Evolutionary conservation across 306 rosid species (phyloP), one percentile per base, ranked within the genome.

Genomic region (Pyrus pyrifolia): DNA sequence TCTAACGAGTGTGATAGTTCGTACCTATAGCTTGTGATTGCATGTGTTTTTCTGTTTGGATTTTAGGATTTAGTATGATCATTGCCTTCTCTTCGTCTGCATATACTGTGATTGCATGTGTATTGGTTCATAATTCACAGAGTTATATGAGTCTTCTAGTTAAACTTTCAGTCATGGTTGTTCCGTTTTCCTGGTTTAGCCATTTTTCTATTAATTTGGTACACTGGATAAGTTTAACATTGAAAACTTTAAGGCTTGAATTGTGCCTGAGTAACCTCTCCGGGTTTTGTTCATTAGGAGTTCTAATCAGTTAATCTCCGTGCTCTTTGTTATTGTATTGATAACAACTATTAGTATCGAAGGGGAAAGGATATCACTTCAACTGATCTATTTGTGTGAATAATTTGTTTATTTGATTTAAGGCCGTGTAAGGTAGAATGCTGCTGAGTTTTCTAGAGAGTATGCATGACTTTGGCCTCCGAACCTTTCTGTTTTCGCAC

Each of bases 31-130:
- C 19, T 77, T 67, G 64, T 59, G 11, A 57, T 38, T 81, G 59
- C 61, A 52, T 70, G 55, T 64, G 29, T 69, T 38, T 45, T 67
- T 31, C 70, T 73, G 75, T 70, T 79, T 75, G 49, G 80, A 71
- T 30, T 53, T 6, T 3, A 51, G 21, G 17, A 35, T 30, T 63
- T 63, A 19, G 11, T 46, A 17, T 23, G n/a, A 10, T 8, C 64
- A 57, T 72, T 14, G n/a, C 35, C 38, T 72, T 8, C 19, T 13
- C 11, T 4, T 58, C 42, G 59, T 35, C 42, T 2, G 23, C 27
- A 72, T 14, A 12, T 7, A 13, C 46, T 55, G 22, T 5, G 66
- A 72, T 21, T 29, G 18, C 53, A 49, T 14, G 53, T 46, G 53
- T 46, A 4, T 42, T 30, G 66, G 6, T 21, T 31, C 33, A n/a